phyloP scores from a whole-genome alignment of 2,329 filamentous ascomycete genomes.

The Fusarium marasasianum region DNA sequence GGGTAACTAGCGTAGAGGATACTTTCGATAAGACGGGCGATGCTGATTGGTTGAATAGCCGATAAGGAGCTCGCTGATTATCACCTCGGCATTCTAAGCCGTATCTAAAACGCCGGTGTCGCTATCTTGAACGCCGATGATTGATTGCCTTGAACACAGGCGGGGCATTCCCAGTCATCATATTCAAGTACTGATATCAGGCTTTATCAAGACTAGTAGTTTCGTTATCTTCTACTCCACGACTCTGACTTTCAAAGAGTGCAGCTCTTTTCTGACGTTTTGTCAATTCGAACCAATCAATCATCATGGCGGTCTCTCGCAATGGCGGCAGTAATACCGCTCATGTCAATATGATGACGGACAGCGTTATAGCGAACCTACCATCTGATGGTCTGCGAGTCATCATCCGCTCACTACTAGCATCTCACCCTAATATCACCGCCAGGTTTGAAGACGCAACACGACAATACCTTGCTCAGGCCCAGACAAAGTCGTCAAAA shows the following conservation, averaged over 20 bases:
- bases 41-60: not conserved
- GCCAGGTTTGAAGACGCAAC: not conserved
- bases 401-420: not conserved
- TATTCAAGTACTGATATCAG: not conserved
- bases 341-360: conserved; percentile 3
- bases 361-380: not conserved
- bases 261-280: fast-evolving
- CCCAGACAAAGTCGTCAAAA: not conserved
- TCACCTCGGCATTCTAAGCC: not conserved
- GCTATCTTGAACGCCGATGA: not conserved
- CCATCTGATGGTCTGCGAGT: not conserved
- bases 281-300: not conserved
- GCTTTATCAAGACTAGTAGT: not conserved
- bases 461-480: not conserved
- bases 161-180: not conserved
- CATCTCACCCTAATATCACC: not conserved
- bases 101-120: not conserved
- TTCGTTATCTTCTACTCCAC: not conserved
- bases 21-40: fast-evolving
- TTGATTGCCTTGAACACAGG: not conserved
- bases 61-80: fast-evolving
- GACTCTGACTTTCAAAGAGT: fast-evolving
- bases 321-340: not conserved
- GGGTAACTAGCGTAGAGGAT: not conserved
- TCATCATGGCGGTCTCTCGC: not conserved